Evolutionary conservation across 2,329 filamentous ascomycete species (phyloP).

Genomic region (Stachybotrys echinatus): DNA sequence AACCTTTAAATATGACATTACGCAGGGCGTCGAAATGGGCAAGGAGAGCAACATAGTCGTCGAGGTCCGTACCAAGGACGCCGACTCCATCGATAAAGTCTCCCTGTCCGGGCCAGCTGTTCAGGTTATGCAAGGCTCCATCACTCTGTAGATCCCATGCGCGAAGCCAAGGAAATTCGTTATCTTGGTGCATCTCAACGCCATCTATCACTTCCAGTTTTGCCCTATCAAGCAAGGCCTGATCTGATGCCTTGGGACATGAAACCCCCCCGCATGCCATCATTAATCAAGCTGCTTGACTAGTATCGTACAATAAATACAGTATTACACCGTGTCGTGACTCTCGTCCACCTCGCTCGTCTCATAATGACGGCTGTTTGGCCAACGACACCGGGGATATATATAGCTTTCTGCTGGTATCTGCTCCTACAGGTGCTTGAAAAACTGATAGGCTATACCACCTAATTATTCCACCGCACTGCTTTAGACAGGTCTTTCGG

Average conservation of each 20-base stretch:
- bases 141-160: constrained; percentile 17
- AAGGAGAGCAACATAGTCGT: constrained; percentile 47
- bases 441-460: background rate
- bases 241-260: too few relatives aligned
- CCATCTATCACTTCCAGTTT: background rate
- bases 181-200: background rate
- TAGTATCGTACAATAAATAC: constrained; percentile 31
- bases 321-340: constrained; percentile 23
- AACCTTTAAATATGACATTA: constrained; percentile 42
- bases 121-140: constrained; percentile 27
- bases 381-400: background rate
- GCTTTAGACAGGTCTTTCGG: background rate
- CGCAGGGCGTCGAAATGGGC: constrained; percentile 66
- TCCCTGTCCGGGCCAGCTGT: constrained; percentile 27
- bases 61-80: constrained; percentile 30
- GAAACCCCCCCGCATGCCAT: constrained; percentile 7
- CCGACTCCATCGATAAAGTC: constrained; percentile 19
- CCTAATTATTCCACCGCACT: background rate
- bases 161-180: background rate
- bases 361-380: background rate
- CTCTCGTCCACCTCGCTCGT: constrained; percentile 15
- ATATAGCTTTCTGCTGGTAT: background rate
- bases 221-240: background rate
- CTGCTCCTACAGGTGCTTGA: background rate
- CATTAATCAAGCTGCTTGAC: constrained; percentile 17